Evolutionary conservation across 1,284 basidiomycete genomes (phyloP).

Genomic region (Ustilago hordei): DNA sequence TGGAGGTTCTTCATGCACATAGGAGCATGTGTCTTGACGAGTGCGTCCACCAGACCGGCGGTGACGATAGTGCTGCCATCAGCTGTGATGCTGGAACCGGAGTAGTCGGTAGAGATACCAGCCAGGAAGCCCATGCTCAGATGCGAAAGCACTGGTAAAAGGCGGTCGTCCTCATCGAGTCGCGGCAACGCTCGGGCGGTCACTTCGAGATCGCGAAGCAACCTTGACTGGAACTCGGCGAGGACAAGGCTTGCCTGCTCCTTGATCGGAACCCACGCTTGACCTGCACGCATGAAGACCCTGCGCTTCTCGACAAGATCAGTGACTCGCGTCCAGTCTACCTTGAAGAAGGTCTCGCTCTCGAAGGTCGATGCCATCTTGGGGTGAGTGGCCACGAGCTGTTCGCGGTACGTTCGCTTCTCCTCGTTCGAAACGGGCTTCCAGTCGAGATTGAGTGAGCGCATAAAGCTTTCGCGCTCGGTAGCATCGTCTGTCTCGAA

Average conservation of each 20-base stretch:
- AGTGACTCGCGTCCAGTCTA: conserved; percentile 89
- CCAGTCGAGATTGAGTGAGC: conserved; percentile 84
- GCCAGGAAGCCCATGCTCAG: conserved; percentile 93
- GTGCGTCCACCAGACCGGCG: conserved; percentile 91
- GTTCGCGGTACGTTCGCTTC: conserved; percentile 73
- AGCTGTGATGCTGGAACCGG: conserved; percentile 68
- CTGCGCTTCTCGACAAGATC: conserved; percentile 88
- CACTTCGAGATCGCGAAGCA: conserved; percentile 86
- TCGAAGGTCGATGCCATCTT: conserved; percentile 69
- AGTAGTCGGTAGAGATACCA: conserved; percentile 87
- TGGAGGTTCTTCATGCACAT: conserved; percentile 95
- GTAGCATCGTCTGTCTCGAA: conserved; percentile 78
- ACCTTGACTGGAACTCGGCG: conserved; percentile 82
- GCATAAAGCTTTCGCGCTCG: conserved; percentile 81
- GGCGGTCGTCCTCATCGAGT: conserved; percentile 93
- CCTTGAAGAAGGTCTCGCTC: conserved; percentile 78
- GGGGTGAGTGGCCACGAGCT: conserved; percentile 72
- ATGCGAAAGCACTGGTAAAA: conserved; percentile 90
- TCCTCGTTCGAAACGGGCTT: conserved; percentile 77
- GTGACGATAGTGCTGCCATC: conserved; percentile 78
- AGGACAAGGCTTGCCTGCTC: conserved; percentile 89
- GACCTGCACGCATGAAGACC: conserved; percentile 83
- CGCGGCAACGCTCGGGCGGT: conserved; percentile 90
- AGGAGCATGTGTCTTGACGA: conserved; percentile 90
- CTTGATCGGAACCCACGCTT: conserved; percentile 87